Conservation (phyloP, 768 basidiomycete species). For the Leucogyrophana mollusca region DNA sequence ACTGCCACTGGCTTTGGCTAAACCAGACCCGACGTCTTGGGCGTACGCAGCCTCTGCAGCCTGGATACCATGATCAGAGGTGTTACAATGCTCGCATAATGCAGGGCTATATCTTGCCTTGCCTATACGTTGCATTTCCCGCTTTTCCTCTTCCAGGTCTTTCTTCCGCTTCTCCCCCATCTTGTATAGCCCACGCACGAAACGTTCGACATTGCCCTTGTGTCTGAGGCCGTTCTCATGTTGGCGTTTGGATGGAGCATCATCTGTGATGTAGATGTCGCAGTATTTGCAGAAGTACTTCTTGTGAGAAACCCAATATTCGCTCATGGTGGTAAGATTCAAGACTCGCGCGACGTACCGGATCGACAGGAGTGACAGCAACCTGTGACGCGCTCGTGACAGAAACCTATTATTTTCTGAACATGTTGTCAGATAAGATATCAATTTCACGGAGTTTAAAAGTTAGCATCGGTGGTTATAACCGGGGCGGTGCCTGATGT, state of each 20-base stretch:
- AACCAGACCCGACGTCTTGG: constrained; percentile 71
- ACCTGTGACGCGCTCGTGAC: too few relatives aligned
- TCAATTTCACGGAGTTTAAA: too few relatives aligned
- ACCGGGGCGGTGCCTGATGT: too few relatives aligned
- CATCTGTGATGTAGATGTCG: constrained; percentile 95
- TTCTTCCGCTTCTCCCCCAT: constrained; percentile 84
- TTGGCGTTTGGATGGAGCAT: constrained; percentile 85
- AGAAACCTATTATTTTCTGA: too few relatives aligned
- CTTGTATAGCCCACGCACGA: constrained; percentile 92
- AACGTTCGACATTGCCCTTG: constrained; percentile 92
- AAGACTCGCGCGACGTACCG: too few relatives aligned
- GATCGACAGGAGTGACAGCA: too few relatives aligned
- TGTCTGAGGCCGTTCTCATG: constrained; percentile 95
- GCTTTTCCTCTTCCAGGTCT: constrained; percentile 80
- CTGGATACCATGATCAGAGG: constrained; percentile 33
- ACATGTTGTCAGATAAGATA: too few relatives aligned
- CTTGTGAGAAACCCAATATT: constrained; percentile 93
- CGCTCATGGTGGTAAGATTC: constrained; percentile 64
- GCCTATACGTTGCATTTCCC: constrained; percentile 86
- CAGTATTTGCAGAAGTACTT: constrained; percentile 97
- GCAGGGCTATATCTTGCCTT: constrained; percentile 44
- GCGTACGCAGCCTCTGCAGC: constrained; percentile 81
- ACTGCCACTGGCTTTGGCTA: constrained; percentile 37
- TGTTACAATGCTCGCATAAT: neutral
- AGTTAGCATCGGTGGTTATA: too few relatives aligned